Evolutionary conservation across 805 yeast species (phyloP).

Genomic region (Candida glaebosa): DNA sequence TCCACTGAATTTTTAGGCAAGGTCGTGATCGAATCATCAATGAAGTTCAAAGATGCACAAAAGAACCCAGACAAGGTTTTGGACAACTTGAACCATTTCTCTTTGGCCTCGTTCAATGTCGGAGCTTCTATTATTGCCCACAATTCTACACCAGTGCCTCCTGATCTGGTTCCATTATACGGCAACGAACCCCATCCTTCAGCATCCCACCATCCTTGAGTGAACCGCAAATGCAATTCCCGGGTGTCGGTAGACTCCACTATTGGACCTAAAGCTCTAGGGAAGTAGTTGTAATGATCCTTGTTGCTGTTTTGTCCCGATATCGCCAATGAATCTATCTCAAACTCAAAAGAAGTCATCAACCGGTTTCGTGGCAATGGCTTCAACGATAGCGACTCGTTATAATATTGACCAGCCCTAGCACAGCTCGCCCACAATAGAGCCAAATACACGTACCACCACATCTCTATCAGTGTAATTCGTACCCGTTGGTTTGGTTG

Average conservation of each 20-base stretch:
- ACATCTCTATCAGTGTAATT: background rate
- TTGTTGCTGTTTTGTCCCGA: constrained; percentile 9
- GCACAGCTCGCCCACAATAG: constrained; percentile 4
- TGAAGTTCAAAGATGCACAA: constrained; percentile 91
- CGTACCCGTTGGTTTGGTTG: too few species aligned
- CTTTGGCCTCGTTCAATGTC: constrained; percentile 49
- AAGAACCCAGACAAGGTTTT: constrained; percentile 84
- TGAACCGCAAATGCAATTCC: constrained; percentile 79
- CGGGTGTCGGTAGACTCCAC: constrained; percentile 62
- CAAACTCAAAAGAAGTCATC: constrained; percentile 68
- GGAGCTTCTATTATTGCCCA: constrained; percentile 82
- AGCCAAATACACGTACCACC: background rate
- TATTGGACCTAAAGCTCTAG: constrained; percentile 77
- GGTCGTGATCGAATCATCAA: constrained; percentile 76
- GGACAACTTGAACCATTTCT: constrained; percentile 67
- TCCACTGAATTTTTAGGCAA: constrained; percentile 46
- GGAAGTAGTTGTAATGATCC: constrained; percentile 65
- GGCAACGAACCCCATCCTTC: constrained; percentile 86
- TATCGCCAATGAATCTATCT: constrained; percentile 50
- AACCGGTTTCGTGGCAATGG: constrained; percentile 75
- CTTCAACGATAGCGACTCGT: constrained; percentile 57
- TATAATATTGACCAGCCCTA: constrained; percentile 31
- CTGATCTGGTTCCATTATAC: constrained; percentile 62
- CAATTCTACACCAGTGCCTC: constrained; percentile 94
- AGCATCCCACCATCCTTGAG: constrained; percentile 95